phyloP scores from a whole-genome alignment of 768 basidiomycete species.

The Boletus rubropictus region DNA sequence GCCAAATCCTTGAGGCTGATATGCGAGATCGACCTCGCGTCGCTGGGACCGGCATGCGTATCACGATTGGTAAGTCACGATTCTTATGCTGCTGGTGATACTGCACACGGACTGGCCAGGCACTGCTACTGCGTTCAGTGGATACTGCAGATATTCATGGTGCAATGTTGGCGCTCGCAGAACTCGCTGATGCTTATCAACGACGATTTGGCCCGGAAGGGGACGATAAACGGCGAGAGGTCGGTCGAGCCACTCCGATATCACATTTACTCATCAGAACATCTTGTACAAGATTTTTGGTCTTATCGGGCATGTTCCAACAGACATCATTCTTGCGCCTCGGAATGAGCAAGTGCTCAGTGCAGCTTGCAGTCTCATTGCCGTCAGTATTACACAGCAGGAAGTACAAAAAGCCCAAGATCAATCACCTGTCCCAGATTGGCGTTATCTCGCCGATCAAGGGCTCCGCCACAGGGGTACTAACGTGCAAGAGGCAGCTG shows the following conservation, averaged over 20 bases:
- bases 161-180: slow-evolving; percentile 63
- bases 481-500: slow-evolving; percentile 72
- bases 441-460: slow-evolving; percentile 65
- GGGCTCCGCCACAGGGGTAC: slow-evolving; percentile 62
- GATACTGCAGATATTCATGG: slow-evolving; percentile 79
- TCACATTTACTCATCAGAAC: slow-evolving; percentile 2
- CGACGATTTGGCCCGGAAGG: slow-evolving; percentile 26
- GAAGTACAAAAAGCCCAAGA: slow-evolving; percentile 41
- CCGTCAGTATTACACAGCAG: slow-evolving; percentile 51
- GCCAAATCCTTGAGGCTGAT: slow-evolving; percentile 69
- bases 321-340: slow-evolving; percentile 53
- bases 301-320: slow-evolving; percentile 51
- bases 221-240: slow-evolving; percentile 41
- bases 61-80: slow-evolving; percentile 47
- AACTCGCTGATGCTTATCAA: slow-evolving; percentile 61
- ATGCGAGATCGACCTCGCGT: slow-evolving; percentile 52
- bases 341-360: slow-evolving; percentile 68
- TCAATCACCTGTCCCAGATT: slow-evolving; percentile 46
- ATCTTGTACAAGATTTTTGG: slow-evolving; percentile 52
- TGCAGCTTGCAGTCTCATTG: slow-evolving; percentile 68
- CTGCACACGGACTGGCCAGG: slow-evolving; percentile 34
- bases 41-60: slow-evolving; percentile 46
- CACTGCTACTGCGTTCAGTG: slow-evolving; percentile 49
- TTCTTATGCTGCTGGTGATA: slow-evolving; percentile 6
- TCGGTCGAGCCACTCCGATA: slow-evolving; percentile 22